Base-by-base conservation (phyloP, 768 basidiomycete species). In the Sistotremastrum niveocremeum region DNA sequence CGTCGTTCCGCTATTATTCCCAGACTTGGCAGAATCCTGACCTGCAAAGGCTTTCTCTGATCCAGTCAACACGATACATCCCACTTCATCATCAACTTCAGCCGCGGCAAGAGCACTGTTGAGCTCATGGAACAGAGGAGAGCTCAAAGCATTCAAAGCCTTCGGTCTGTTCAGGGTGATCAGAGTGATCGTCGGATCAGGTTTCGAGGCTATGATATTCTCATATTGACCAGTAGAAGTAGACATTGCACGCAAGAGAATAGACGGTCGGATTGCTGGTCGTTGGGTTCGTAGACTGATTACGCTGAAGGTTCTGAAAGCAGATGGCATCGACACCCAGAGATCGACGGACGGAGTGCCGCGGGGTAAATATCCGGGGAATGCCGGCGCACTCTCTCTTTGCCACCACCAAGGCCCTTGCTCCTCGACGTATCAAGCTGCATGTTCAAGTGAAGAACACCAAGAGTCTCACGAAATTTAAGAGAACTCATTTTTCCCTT, bases 21-120 rank as follows among this genome's bases (percentile, higher is more conserved):
- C 32, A 28, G 4, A 37, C 34, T 54, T 37, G 37, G 39, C 12
- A 34, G 28, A 8, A 38, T 52, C 12, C 33, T 6, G 55, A 83
- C 90, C 90, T 48, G 94, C 94, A 60, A 99, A 99, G 3, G 89
- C 93, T 62, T 72, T 83, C 51, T 87, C 86, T 30, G 84, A 86
- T 2, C 94, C 94, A 1, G 94, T 98, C 45, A 99, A 61, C 9
- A 99, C 90, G 56, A 97, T 76, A 4, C 89, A 88, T 39, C 86
- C 79, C 34, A 93, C 66, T 5, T 65, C 62, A 33, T 73, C 70
- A 58, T 97, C 90, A 10, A 59, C 64, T 48, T 91, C 86, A 2
- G 80, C 76, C 33, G 76, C 73, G 36, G 65, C 69, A 40, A 95
- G 61, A 4, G 89, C 89, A 30, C 73, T 66, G 57, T 91, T 88